Evolutionary conservation across 1,284 basidiomycete species (phyloP).

Genomic region (Ustilago sp.): DNA sequence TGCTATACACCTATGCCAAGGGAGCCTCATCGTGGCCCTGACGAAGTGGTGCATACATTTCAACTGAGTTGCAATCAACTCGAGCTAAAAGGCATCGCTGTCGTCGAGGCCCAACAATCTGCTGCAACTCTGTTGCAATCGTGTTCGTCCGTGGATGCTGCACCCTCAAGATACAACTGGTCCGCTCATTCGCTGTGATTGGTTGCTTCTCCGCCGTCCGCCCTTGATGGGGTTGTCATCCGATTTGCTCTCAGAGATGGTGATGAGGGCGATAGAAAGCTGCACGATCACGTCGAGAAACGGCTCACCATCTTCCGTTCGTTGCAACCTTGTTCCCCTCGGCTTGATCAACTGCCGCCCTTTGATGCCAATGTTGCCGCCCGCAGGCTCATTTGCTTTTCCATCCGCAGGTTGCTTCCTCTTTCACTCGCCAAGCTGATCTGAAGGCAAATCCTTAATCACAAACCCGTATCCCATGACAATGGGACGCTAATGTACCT

Average conservation of each 20-base stretch:
- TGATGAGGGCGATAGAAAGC: constrained; percentile 8
- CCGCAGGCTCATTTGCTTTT: not conserved
- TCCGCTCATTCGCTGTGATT: constrained; percentile 5
- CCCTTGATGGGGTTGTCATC: constrained; percentile 1
- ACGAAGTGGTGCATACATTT: too few relatives aligned
- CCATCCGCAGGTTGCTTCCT: not conserved
- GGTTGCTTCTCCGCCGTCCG: not conserved
- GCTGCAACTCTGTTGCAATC: not conserved
- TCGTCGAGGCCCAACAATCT: not conserved
- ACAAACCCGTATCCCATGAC: not conserved
- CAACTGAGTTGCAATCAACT: too few relatives aligned
- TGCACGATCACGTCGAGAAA: not conserved
- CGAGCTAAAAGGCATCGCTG: not conserved
- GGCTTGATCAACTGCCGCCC: constrained; percentile 17
- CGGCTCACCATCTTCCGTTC: constrained; percentile 22
- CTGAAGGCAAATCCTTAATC: constrained; percentile 2
- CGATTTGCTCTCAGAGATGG: not conserved
- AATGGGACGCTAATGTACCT: constrained; percentile 21
- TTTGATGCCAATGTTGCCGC: constrained; percentile 8
- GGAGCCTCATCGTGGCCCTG: too few relatives aligned
- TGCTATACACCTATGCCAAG: too few relatives aligned
- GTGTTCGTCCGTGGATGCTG: constrained; percentile 1
- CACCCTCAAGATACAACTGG: not conserved
- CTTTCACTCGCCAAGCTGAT: not conserved
- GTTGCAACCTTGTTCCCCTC: not conserved